Base-by-base conservation (phyloP, 2,329 filamentous ascomycete species). In the Gnomoniopsis sp. region DNA sequence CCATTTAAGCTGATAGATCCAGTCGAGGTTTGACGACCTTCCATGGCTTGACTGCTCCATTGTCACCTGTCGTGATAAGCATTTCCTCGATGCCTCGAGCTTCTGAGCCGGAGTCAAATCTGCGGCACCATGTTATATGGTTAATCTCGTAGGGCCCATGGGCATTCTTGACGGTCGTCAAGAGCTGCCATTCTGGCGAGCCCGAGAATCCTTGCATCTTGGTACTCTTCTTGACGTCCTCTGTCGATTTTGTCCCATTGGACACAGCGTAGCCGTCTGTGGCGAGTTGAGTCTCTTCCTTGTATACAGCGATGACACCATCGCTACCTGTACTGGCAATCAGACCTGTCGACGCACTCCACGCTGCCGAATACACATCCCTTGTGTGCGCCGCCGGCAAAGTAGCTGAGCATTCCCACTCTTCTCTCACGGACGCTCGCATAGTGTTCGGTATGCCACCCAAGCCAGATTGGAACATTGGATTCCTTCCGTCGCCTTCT, bases 91-190 rank as follows among this genome's bases (percentile, higher is more conserved):
- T 72, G 3, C 80, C 79, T 55, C 73, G 79, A 62, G 75, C 79
- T 69, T 80, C 80, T 1, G 74, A 74, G 1, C 77, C 87, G 52
- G 80, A 79, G 70, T 96, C 92, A 58, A 85, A 89, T 58, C 93
- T 81, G 66, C 82, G 84, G 64, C 91, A 92, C 95, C 95, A 99
- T 2, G 85, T 86, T 51, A 95, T 83, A 72, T 97, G 92, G 68
- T 99, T 99, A 63, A 98, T 82, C 74, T 99, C 95, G 69, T 93
- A 97, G 2, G 96, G 90, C 1, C 91, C 93, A 71, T 99, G 95
- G 2, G 88, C 90, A 36, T 87, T 88, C 50, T 88, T 80, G 1
- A 89, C 70, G n/a, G 83, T 82, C 0, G 86, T 84, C 17, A 96
- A 69, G 3, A 93, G 74, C 7, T 80, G 78, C 95, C 95, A 98